Conservation (phyloP, 345 rosid species). For the Schrenkiella parvula region DNA sequence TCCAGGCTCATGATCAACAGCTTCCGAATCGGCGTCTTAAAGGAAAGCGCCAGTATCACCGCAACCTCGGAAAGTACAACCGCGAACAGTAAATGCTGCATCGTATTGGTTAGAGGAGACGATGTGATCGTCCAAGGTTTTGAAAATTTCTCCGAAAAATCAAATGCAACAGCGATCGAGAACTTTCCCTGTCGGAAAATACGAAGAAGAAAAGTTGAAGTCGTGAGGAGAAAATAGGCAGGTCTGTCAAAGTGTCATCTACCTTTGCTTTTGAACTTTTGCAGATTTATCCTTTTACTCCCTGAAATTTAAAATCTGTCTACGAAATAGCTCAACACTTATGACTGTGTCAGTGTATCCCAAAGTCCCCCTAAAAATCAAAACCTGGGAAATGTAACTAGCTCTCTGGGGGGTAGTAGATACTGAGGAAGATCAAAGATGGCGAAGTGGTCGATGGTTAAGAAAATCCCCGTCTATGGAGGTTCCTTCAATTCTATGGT, state of each 20-base stretch:
- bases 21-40: conserved; percentile 82
- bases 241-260: neutral
- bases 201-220: conserved; percentile 29
- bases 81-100: conserved; percentile 69
- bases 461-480: conserved; percentile 21
- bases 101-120: conserved; percentile 12
- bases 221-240: neutral
- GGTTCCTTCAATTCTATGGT: conserved; percentile 18
- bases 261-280: neutral
- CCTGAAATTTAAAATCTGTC: neutral
- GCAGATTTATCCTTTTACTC: neutral
- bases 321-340: neutral
- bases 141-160: neutral
- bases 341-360: neutral
- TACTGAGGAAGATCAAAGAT: conserved; percentile 13
- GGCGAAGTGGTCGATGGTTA: conserved; percentile 30
- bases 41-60: conserved; percentile 54
- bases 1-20: conserved; percentile 64
- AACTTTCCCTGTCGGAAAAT: conserved; percentile 22
- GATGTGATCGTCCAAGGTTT: neutral
- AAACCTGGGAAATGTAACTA: neutral
- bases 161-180: neutral
- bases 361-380: neutral
- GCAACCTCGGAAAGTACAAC: conserved; percentile 54
- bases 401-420: neutral